Percentiles rank a stretch among this genome's conserved stretches.
Evolutionary conservation across 768 basidiomycete species (phyloP).

Genomic region (Termitomyces sp.): DNA sequence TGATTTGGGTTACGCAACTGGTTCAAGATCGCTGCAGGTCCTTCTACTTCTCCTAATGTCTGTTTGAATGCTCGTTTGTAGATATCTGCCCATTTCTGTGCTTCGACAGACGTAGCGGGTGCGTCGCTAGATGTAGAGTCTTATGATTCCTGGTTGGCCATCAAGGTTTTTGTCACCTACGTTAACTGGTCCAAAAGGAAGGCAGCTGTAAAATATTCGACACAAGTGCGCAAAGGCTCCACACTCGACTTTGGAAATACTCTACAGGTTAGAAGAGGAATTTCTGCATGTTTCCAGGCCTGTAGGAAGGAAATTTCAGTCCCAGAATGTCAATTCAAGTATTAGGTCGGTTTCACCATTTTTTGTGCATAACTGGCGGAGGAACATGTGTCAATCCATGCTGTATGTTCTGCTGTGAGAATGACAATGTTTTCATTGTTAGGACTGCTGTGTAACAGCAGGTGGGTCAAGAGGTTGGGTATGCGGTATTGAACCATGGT

Average conservation of each 20-base stretch:
- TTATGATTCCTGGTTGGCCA: no score
- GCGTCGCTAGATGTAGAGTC: constrained; percentile 1
- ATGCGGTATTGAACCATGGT: neutral
- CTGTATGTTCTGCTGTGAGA: neutral
- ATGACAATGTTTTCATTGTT: neutral
- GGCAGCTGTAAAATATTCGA: constrained; percentile 6
- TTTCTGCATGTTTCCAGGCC: constrained; percentile 6
- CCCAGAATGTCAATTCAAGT: no score
- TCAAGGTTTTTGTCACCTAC: neutral
- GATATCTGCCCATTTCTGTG: constrained; percentile 5
- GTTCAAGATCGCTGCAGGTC: neutral
- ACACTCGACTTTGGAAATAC: constrained; percentile 2
- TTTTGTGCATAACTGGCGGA: neutral
- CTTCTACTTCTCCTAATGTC: neutral
- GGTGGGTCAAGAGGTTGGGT: neutral
- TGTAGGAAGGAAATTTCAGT: neutral
- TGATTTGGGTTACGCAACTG: neutral
- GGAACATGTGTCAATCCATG: neutral
- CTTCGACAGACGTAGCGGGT: constrained; percentile 1
- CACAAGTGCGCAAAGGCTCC: neutral
- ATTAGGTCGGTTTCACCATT: neutral
- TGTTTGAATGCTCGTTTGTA: constrained; percentile 5
- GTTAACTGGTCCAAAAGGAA: constrained; percentile 9
- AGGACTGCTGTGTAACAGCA: neutral
- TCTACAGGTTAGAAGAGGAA: constrained; percentile 4